Percentiles rank a stretch among this genome's conserved stretches.
These are phyloP conservation scores for Penicillium psychrosexuale DNA, from an alignment of 2,329 filamentous ascomycete species.

Conservation along the genomic window DNA sequence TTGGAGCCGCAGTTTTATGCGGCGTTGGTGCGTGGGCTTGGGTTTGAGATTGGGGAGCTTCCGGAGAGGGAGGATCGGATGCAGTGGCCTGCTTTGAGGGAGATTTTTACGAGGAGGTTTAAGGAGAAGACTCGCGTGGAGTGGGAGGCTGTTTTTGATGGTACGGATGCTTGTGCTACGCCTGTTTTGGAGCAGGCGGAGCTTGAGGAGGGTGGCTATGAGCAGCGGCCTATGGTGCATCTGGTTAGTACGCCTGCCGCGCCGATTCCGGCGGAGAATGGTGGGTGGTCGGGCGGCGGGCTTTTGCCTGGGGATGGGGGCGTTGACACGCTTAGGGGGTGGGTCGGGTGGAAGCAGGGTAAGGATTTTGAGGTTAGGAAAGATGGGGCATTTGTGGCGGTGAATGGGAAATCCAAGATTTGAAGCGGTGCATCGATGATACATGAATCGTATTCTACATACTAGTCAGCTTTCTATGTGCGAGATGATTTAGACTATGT, in stretches of 20 bases:
- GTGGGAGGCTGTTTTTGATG: constrained; percentile 85
- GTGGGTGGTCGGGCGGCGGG: constrained; percentile 63
- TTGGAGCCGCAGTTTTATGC: constrained; percentile 84
- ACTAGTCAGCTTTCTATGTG: not conserved
- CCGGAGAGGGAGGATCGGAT: constrained; percentile 56
- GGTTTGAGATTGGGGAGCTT: constrained; percentile 49
- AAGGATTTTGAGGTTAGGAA: constrained; percentile 63
- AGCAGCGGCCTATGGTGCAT: constrained; percentile 46
- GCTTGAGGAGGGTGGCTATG: constrained; percentile 58
- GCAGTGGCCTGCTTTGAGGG: constrained; percentile 66
- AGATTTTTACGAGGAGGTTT: constrained; percentile 63
- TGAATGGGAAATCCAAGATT: constrained; percentile 25
- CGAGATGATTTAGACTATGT: not conserved
- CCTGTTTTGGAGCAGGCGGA: constrained; percentile 76
- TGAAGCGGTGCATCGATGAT: not conserved
- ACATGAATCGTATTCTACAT: not conserved
- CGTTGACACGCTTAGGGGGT: constrained; percentile 63
- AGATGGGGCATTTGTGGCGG: constrained; percentile 60
- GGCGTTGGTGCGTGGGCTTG: constrained; percentile 64
- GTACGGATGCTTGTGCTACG: constrained; percentile 88
- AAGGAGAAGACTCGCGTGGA: constrained; percentile 66
- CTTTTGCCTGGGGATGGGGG: constrained; percentile 69
- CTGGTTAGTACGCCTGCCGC: constrained; percentile 68
- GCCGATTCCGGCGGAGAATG: constrained; percentile 55
- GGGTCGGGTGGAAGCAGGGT: constrained; percentile 75